Evolutionary conservation across 768 basidiomycete genomes (phyloP).

Genomic region (Kwoniella shandongensis): DNA sequence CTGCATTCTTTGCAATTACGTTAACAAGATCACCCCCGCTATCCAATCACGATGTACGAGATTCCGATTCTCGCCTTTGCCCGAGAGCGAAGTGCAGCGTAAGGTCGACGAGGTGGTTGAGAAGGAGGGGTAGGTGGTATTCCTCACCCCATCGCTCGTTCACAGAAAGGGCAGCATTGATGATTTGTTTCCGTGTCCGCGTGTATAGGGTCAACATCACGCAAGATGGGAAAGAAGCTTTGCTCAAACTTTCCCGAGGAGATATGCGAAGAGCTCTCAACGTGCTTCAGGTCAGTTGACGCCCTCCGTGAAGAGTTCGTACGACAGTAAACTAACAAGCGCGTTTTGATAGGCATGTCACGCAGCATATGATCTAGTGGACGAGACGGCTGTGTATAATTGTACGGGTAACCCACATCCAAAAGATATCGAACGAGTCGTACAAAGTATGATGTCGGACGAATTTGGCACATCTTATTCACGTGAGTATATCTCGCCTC

Average conservation of each 20-base stretch:
- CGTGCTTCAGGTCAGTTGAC: slow-evolving; percentile 67
- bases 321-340: neutral
- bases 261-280: slow-evolving; percentile 98
- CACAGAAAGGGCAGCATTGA: neutral
- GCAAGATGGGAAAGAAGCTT: slow-evolving; percentile 78
- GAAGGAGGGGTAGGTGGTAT: slow-evolving; percentile 68
- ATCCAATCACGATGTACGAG: slow-evolving; percentile 98
- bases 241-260: slow-evolving; percentile 87
- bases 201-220: slow-evolving; percentile 86
- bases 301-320: neutral
- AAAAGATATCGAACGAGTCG: slow-evolving; percentile 85
- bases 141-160: neutral
- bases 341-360: slow-evolving; percentile 68
- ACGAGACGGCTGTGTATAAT: slow-evolving; percentile 89
- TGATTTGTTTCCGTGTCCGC: too few species aligned
- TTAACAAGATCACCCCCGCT: slow-evolving; percentile 97
- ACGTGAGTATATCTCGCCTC: slow-evolving; percentile 50
- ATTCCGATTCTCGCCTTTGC: slow-evolving; percentile 93
- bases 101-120: slow-evolving; percentile 75
- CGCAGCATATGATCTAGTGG: slow-evolving; percentile 85
- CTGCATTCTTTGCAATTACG: slow-evolving; percentile 99
- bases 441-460: slow-evolving; percentile 91
- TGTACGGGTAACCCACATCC: slow-evolving; percentile 98
- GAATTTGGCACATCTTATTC: slow-evolving; percentile 87
- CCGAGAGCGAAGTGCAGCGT: slow-evolving; percentile 79